phyloP scores from a whole-genome alignment of 495 filamentous ascomycete species.

The Penicillium pulvis region DNA sequence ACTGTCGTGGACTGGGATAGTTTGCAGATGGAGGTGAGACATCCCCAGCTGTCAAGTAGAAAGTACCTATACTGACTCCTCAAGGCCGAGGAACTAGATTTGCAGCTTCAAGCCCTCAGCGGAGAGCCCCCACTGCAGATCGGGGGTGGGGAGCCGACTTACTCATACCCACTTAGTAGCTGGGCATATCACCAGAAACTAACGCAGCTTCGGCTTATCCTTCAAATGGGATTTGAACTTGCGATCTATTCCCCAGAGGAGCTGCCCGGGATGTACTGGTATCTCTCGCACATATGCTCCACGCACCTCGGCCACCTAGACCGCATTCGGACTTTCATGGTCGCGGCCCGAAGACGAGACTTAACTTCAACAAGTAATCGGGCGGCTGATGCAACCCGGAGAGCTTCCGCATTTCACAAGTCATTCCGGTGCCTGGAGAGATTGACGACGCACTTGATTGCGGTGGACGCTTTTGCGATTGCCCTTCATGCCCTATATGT shows the following conservation, averaged over 20 bases:
- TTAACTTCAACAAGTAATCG: conserved; percentile 13
- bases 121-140: conserved; percentile 59
- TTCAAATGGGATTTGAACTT: conserved; percentile 95
- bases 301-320: conserved; percentile 61
- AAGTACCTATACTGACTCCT: not conserved
- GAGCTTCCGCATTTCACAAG: conserved; percentile 46
- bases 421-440: conserved; percentile 61
- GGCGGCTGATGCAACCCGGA: conserved; percentile 18
- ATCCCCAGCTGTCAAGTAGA: not conserved
- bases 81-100: conserved; percentile 74
- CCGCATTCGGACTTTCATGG: conserved; percentile 66
- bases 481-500: conserved; percentile 68
- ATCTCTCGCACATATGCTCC: conserved; percentile 52
- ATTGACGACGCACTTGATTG: conserved; percentile 66
- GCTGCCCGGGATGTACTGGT: conserved; percentile 89
- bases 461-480: conserved; percentile 70
- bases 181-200: conserved; percentile 93
- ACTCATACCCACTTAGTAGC: conserved; percentile 73
- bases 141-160: conserved; percentile 49
- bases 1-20: conserved; percentile 80
- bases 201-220: conserved; percentile 78
- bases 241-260: conserved; percentile 88
- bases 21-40: conserved; percentile 71
- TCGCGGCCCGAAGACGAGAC: conserved; percentile 37
- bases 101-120: conserved; percentile 63